These are phyloP conservation scores for Candida multigemmis DNA, from an alignment of 805 yeast genomes.

Conservation along the genomic window DNA sequence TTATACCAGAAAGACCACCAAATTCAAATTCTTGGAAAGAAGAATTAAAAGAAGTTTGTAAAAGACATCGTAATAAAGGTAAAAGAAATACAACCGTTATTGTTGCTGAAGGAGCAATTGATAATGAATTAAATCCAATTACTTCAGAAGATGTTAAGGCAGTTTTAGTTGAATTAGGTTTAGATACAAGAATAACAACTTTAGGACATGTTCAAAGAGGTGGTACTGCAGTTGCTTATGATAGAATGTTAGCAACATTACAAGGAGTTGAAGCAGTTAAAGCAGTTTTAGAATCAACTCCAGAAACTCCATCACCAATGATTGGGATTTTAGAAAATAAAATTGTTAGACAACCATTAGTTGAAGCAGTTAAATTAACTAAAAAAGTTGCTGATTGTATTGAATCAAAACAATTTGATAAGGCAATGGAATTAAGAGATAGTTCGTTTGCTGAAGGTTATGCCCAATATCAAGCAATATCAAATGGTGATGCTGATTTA, in stretches of 20 bases:
- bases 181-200: slow-evolving; percentile 72
- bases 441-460: slow-evolving; percentile 60
- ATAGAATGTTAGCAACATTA: slow-evolving; percentile 61
- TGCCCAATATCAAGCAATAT: slow-evolving; percentile 50
- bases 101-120: slow-evolving; percentile 81
- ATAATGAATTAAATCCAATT: slow-evolving; percentile 58
- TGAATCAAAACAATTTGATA: slow-evolving; percentile 53
- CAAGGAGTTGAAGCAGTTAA: slow-evolving; percentile 80
- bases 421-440: slow-evolving; percentile 66
- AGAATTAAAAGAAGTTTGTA: slow-evolving; percentile 54
- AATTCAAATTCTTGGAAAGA: slow-evolving; percentile 54
- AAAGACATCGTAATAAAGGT: slow-evolving; percentile 61
- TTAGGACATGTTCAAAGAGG: slow-evolving; percentile 81
- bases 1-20: slow-evolving; percentile 76
- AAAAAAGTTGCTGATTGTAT: slow-evolving; percentile 68
- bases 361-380: slow-evolving; percentile 66
- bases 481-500: slow-evolving; percentile 26
- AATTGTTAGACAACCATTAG: slow-evolving; percentile 56
- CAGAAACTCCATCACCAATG: slow-evolving; percentile 72
- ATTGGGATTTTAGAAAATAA: slow-evolving; percentile 67
- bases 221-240: slow-evolving; percentile 73
- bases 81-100: slow-evolving; percentile 72
- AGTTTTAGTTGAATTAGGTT: slow-evolving; percentile 56
- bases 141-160: slow-evolving; percentile 56
- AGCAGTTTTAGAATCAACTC: slow-evolving; percentile 60